phyloP scores from a whole-genome alignment of 306 rosid species.

The Glycine latifolia region DNA sequence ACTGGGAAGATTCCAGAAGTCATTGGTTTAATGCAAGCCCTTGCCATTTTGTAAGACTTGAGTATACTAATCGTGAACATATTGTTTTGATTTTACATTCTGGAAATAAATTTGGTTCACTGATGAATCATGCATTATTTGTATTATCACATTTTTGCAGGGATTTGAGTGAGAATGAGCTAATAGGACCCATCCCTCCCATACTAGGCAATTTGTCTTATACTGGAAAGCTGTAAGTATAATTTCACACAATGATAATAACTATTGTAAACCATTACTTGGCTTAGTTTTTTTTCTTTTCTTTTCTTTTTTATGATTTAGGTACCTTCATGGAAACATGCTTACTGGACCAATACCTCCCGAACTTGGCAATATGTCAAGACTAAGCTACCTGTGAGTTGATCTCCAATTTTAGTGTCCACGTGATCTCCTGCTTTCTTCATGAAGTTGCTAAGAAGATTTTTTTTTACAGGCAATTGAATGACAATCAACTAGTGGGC shows the following conservation, averaged over 20 bases:
- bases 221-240: conserved; percentile 30
- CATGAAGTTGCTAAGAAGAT: neutral
- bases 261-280: neutral
- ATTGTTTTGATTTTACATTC: neutral
- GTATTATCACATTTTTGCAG: neutral
- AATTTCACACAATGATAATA: neutral
- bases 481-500: conserved; percentile 25
- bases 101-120: neutral
- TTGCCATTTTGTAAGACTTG: conserved; percentile 21
- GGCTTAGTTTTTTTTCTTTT: neutral
- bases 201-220: conserved; percentile 21
- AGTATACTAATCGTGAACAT: neutral
- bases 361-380: conserved; percentile 28
- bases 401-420: neutral
- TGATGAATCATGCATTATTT: neutral
- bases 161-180: conserved; percentile 35
- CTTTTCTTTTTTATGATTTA: neutral
- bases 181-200: conserved; percentile 19
- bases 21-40: conserved; percentile 34
- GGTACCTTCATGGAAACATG: conserved; percentile 38
- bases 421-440: neutral
- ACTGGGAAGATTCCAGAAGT: conserved; percentile 27
- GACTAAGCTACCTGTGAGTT: conserved; percentile 32
- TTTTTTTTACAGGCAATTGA: conserved; percentile 28
- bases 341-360: conserved; percentile 24